Conservation (phyloP, 306 rosid genomes). For the Trichosanthes cucumerina region DNA sequence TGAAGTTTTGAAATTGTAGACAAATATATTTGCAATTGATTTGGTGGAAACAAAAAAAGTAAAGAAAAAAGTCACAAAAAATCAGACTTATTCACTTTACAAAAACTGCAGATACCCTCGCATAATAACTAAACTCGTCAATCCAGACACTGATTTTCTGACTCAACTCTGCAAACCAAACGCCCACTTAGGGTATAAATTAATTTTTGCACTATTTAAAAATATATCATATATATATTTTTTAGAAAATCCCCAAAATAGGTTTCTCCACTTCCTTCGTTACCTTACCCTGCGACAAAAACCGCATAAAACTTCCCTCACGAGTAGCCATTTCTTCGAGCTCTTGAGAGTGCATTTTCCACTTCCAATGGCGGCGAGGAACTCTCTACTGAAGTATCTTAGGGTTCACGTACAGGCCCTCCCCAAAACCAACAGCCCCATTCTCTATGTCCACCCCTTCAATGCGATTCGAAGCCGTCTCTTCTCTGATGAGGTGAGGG, state of each 20-base stretch:
- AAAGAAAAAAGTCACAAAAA: too few species aligned
- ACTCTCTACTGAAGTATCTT: slow-evolving; percentile 42
- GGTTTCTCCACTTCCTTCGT: not conserved
- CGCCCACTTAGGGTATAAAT: too few species aligned
- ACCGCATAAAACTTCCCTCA: not conserved
- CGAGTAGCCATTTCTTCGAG: not conserved
- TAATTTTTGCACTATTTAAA: too few species aligned
- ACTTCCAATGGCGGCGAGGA: slow-evolving; percentile 68
- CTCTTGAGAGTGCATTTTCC: not conserved
- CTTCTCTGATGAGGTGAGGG: slow-evolving; percentile 67
- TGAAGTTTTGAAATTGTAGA: too few species aligned
- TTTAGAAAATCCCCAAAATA: not conserved
- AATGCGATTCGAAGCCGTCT: slow-evolving; percentile 38
- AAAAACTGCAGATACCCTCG: too few species aligned
- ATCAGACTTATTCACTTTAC: too few species aligned
- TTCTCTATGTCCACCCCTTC: slow-evolving; percentile 19
- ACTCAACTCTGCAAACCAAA: too few species aligned
- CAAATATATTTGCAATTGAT: too few species aligned
- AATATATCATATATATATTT: too few species aligned
- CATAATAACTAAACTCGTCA: too few species aligned
- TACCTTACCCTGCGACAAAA: not conserved
- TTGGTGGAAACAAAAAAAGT: too few species aligned
- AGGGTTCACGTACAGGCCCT: slow-evolving; percentile 52
- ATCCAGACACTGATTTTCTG: too few species aligned
- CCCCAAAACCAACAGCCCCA: slow-evolving; percentile 16